These are phyloP conservation scores for Pyricularia grisea DNA, from an alignment of 2,329 filamentous ascomycete genomes.

Conservation along the genomic window DNA sequence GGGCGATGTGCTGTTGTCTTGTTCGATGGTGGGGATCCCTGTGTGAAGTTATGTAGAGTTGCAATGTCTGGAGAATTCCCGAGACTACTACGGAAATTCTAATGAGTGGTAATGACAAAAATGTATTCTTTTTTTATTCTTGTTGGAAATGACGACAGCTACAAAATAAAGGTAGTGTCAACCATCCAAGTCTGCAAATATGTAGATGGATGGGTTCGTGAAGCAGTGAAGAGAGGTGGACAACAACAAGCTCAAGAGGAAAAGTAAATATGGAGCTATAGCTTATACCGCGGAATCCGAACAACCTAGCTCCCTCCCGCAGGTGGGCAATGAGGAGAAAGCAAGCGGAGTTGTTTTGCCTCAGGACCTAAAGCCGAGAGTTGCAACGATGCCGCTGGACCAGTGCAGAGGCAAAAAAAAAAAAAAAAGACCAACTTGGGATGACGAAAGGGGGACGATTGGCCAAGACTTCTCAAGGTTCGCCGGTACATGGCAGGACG, in stretches of 20 bases:
- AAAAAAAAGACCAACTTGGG: not conserved
- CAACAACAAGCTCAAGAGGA: not conserved
- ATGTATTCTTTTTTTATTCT: not conserved
- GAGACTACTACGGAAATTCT: not conserved
- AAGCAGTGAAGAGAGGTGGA: not conserved
- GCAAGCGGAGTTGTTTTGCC: not conserved
- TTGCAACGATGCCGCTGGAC: not conserved
- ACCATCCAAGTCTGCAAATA: not conserved
- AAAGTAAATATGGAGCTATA: conserved; percentile 3
- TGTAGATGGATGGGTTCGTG: not conserved
- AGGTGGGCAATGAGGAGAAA: not conserved
- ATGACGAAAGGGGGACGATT: not conserved
- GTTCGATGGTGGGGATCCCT: not conserved
- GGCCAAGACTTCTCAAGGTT: not conserved
- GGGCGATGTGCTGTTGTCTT: conserved; percentile 6
- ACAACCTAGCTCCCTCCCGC: not conserved
- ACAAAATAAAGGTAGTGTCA: not conserved
- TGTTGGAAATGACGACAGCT: not conserved
- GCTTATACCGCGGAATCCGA: conserved; percentile 1
- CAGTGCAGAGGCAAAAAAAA: not conserved
- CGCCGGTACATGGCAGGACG: not conserved
- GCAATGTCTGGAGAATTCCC: not conserved
- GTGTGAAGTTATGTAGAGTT: not conserved
- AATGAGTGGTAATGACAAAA: not conserved
- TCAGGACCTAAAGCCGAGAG: not conserved